These are phyloP conservation scores for Paecilomyces formosus DNA, from an alignment of 2,329 filamentous ascomycete genomes.

Conservation along the genomic window DNA sequence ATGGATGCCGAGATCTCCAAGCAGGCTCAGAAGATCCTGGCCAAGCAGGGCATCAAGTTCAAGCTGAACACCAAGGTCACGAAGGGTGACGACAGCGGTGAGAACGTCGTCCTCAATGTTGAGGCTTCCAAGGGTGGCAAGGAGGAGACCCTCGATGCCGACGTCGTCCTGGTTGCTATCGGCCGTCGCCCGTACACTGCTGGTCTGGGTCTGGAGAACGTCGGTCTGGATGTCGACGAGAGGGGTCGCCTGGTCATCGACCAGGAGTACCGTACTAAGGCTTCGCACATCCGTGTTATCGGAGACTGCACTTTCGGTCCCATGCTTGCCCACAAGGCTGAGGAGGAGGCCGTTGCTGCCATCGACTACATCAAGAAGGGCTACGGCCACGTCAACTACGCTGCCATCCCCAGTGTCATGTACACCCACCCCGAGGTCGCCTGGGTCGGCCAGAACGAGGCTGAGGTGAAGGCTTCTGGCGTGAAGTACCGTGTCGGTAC, in stretches of 20 bases:
- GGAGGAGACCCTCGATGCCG: conserved; percentile 81
- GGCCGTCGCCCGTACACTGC: conserved; percentile 90
- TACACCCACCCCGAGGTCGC: conserved; percentile 98
- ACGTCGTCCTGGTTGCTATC: conserved; percentile 94
- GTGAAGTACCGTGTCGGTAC: conserved; percentile 88
- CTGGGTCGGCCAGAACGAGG: conserved; percentile 97
- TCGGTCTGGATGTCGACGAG: conserved; percentile 69
- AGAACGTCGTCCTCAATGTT: conserved; percentile 71
- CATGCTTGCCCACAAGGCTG: conserved; percentile 99
- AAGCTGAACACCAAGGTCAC: conserved; percentile 95
- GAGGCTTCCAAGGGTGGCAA: conserved; percentile 97
- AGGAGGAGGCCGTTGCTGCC: conserved; percentile 92
- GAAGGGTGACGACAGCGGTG: conserved; percentile 70
- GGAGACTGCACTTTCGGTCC: conserved; percentile 95
- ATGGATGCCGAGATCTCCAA: conserved; percentile 96
- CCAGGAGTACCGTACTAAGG: conserved; percentile 96
- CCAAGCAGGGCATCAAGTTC: conserved; percentile 97
- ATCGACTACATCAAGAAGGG: conserved; percentile 98
- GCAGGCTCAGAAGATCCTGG: conserved; percentile 80
- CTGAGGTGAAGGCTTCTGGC: conserved; percentile 82
- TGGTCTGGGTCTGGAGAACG: conserved; percentile 87
- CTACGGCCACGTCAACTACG: conserved; percentile 98
- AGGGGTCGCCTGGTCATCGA: conserved; percentile 93
- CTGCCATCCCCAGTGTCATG: conserved; percentile 96
- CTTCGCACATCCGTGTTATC: conserved; percentile 92